phyloP scores from a whole-genome alignment of 768 basidiomycete species.

The Clathrus columnatus region DNA sequence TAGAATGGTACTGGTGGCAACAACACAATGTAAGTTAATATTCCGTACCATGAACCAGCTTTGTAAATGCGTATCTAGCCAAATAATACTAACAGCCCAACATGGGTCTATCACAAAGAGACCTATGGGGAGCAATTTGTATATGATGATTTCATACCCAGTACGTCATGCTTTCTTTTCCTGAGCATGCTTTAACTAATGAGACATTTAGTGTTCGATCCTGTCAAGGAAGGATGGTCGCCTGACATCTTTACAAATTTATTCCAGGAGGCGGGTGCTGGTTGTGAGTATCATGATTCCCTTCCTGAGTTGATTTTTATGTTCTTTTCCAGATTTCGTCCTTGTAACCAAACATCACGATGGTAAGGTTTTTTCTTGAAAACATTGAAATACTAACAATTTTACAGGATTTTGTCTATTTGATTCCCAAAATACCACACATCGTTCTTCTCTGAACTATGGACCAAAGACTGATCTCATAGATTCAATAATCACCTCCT shows the following conservation, averaged over 20 bases:
- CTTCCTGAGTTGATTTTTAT: neutral
- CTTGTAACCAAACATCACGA: conserved; percentile 49
- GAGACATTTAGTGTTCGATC: conserved; percentile 19
- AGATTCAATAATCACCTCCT: conserved; percentile 39
- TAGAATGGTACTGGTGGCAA: conserved; percentile 41
- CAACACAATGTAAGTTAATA: conserved; percentile 27
- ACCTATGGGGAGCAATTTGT: conserved; percentile 42
- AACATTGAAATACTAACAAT: neutral
- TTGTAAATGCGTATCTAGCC: too few relatives aligned
- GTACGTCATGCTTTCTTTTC: neutral
- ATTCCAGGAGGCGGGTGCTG: conserved; percentile 48
- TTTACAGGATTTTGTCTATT: conserved; percentile 22
- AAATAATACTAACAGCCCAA: conserved; percentile 28
- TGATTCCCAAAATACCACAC: conserved; percentile 44
- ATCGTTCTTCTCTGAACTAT: conserved; percentile 40
- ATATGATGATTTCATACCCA: conserved; percentile 51
- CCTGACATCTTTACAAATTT: conserved; percentile 47
- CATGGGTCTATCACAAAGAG: conserved; percentile 41
- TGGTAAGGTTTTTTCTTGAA: conserved; percentile 21
- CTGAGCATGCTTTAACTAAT: neutral
- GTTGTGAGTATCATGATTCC: conserved; percentile 15
- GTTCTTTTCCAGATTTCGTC: neutral
- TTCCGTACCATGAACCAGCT: too few relatives aligned
- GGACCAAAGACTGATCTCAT: conserved; percentile 45
- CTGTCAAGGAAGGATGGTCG: conserved; percentile 44